A percentile compares a stretch with the other conserved stretches of the same genome.
Evolutionary conservation across 2,329 filamentous ascomycete genomes (phyloP).

Genomic region (Aspergillus sp.): DNA sequence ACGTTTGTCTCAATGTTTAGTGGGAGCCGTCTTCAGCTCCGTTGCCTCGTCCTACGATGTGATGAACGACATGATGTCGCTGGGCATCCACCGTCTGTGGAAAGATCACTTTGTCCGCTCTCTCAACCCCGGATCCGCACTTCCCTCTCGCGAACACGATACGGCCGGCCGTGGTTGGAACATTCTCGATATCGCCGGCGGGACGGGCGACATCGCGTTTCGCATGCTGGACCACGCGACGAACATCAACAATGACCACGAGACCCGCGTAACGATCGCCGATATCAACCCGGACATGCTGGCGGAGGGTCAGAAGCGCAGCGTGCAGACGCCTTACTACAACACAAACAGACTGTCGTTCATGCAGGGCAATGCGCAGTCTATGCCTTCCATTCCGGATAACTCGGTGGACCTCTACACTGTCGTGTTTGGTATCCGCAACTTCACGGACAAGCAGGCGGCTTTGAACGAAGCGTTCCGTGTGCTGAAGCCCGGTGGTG

Average conservation of each 20-base stretch:
- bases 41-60: constrained; percentile 93
- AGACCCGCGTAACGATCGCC: constrained; percentile 82
- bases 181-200: constrained; percentile 94
- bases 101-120: constrained; percentile 94
- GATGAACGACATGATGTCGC: constrained; percentile 99
- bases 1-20: constrained; percentile 43
- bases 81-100: constrained; percentile 95
- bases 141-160: constrained; percentile 37
- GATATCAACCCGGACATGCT: constrained; percentile 98
- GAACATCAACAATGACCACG: constrained; percentile 73
- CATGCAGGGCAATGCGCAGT: constrained; percentile 87
- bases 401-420: constrained; percentile 91
- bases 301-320: constrained; percentile 78
- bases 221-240: constrained; percentile 89
- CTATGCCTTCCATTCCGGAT: constrained; percentile 64
- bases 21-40: constrained; percentile 88
- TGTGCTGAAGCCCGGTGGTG: constrained; percentile 88
- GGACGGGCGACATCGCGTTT: constrained; percentile 97
- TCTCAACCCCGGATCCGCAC: constrained; percentile 74
- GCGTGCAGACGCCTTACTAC: constrained; percentile 63
- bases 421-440: constrained; percentile 94
- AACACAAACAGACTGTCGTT: constrained; percentile 63
- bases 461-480: constrained; percentile 82
- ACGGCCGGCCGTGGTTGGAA: constrained; percentile 56
- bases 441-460: constrained; percentile 88